Percentiles rank a stretch among this genome's conserved stretches.
Evolutionary conservation across 108 stramenopile species (phyloP).

Genomic region (Schizochytrium sp.): DNA sequence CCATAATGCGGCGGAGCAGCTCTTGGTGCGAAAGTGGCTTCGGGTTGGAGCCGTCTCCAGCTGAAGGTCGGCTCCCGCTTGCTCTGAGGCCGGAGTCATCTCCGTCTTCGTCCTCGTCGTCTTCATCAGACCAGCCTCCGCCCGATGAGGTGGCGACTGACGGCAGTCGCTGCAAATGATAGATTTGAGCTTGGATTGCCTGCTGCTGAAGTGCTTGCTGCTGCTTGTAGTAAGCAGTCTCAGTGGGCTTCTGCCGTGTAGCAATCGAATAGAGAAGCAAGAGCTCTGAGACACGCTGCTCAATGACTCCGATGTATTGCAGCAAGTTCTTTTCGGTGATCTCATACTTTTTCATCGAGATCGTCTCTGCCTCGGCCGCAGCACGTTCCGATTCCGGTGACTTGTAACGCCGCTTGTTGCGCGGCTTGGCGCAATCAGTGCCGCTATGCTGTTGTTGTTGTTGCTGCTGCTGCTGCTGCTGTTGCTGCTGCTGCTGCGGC

Average conservation of each 20-base stretch:
- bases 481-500: no score
- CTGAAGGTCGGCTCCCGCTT: no score
- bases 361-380: not conserved
- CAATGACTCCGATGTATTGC: not conserved
- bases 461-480: no score
- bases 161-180: not conserved
- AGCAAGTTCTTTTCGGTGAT: not conserved
- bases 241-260: not conserved
- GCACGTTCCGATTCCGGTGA: not conserved
- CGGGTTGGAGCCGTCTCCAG: no score
- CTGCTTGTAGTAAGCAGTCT: not conserved
- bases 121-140: not conserved
- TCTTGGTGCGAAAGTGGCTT: not conserved
- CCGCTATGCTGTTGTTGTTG: no score
- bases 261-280: not conserved
- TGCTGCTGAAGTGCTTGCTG: not conserved
- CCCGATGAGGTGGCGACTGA: not conserved
- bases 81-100: no score
- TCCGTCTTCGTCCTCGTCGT: not conserved
- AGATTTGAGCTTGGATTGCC: not conserved
- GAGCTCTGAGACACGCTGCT: conserved; percentile 14
- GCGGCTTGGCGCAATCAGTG: not conserved
- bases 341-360: not conserved
- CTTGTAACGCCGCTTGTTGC: not conserved
- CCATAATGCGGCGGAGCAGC: not conserved